phyloP scores from a whole-genome alignment of 1,284 basidiomycete species.

The Kalmanozyma brasiliensis region DNA sequence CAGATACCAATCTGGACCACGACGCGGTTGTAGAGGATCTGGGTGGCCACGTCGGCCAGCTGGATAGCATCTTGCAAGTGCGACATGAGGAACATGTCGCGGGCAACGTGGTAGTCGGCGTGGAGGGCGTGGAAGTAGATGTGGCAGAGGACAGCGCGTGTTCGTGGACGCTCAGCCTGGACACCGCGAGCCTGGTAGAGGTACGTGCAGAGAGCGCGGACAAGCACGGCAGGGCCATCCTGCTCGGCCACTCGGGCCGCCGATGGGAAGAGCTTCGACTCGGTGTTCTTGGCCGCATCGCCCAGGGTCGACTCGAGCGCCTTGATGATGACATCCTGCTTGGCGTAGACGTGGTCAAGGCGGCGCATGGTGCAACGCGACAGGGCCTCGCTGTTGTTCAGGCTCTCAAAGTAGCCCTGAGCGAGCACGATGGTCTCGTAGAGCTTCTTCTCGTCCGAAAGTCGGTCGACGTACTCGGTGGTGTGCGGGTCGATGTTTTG shows the following conservation, averaged over 20 bases:
- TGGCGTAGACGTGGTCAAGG: constrained; percentile 97
- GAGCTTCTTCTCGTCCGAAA: constrained; percentile 85
- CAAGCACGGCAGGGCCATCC: constrained; percentile 74
- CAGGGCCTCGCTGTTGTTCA: constrained; percentile 53
- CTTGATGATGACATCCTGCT: constrained; percentile 88
- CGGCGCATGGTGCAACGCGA: constrained; percentile 89
- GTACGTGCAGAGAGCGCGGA: constrained; percentile 88
- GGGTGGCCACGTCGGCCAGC: constrained; percentile 94
- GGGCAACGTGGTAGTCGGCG: constrained; percentile 94
- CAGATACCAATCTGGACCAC: constrained; percentile 96
- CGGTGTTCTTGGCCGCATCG: constrained; percentile 57
- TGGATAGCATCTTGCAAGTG: constrained; percentile 96
- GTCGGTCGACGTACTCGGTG: constrained; percentile 94
- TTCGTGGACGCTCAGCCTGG: constrained; percentile 84
- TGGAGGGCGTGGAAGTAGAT: constrained; percentile 93
- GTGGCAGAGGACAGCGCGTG: constrained; percentile 95
- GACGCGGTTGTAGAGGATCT: constrained; percentile 97
- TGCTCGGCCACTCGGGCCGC: constrained; percentile 52
- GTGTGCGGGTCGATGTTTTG: constrained; percentile 99
- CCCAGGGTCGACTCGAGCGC: constrained; percentile 78
- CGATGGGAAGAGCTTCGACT: constrained; percentile 62
- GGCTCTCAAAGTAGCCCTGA: constrained; percentile 80
- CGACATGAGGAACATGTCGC: constrained; percentile 98
- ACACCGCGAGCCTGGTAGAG: constrained; percentile 84
- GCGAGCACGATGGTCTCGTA: constrained; percentile 93